A percentile compares a stretch with the other conserved stretches of the same genome.
These are phyloP conservation scores for Fusarium penzigii DNA, from an alignment of 2,329 filamentous ascomycete species.

Conservation along the genomic window DNA sequence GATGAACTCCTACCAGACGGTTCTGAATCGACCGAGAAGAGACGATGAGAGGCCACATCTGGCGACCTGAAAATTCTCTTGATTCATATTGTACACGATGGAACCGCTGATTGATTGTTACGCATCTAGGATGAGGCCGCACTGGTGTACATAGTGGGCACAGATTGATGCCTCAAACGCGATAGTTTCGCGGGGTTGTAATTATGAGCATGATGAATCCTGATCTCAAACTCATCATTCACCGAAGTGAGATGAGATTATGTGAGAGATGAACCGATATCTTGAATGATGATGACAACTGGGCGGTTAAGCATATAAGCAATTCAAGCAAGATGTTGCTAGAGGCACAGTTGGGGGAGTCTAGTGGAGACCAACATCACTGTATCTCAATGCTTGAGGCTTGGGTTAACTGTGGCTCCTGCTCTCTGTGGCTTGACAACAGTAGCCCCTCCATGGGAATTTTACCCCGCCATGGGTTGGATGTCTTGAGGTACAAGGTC, in stretches of 20 bases:
- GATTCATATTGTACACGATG: background rate
- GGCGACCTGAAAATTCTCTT: background rate
- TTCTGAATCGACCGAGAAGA: slow-evolving; percentile 1
- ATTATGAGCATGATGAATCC: slow-evolving; percentile 8
- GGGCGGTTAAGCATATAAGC: slow-evolving; percentile 4
- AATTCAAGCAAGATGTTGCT: background rate
- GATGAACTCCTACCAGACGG: slow-evolving; percentile 1
- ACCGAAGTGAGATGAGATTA: background rate
- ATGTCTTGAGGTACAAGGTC: slow-evolving; percentile 12
- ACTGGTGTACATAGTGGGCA: background rate
- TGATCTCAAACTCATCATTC: slow-evolving; percentile 5
- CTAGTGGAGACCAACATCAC: too few species aligned
- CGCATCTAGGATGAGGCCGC: background rate
- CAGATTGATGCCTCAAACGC: slow-evolving; percentile 3
- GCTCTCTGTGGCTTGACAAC: slow-evolving; percentile 5
- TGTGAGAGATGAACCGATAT: background rate
- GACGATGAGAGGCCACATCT: slow-evolving; percentile 5
- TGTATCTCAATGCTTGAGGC: background rate
- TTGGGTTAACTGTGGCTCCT: background rate
- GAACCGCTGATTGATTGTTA: background rate
- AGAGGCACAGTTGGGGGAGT: too few species aligned
- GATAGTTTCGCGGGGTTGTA: slow-evolving; percentile 9
- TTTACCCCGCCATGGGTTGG: slow-evolving; percentile 38
- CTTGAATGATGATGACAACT: background rate
- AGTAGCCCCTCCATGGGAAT: slow-evolving; percentile 32